Percentiles rank a stretch among this genome's conserved stretches.
Conservation (phyloP, 2,329 filamentous ascomycete species). For the Dothideomycetidae sp. region DNA sequence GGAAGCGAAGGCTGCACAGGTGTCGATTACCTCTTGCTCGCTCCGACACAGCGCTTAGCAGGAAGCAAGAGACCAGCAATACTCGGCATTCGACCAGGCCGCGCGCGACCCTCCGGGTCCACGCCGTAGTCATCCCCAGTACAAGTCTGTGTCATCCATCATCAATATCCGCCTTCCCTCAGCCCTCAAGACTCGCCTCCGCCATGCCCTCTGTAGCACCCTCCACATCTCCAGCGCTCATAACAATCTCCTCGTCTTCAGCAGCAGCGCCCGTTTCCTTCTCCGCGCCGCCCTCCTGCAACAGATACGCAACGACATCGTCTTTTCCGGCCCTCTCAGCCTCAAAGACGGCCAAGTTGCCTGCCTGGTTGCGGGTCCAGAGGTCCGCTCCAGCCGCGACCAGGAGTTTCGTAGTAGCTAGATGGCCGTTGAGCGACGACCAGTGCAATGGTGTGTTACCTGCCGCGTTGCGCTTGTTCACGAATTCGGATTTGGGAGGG, state of each 20-base stretch:
- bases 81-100: too few species aligned
- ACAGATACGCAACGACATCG: slow-evolving; percentile 34
- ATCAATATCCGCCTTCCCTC: too few species aligned
- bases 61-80: too few species aligned
- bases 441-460: slow-evolving; percentile 91
- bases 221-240: slow-evolving; percentile 8
- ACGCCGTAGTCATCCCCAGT: too few species aligned
- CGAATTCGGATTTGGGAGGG: slow-evolving; percentile 27
- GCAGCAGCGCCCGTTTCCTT: slow-evolving; percentile 17
- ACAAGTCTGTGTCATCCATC: too few species aligned
- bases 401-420: slow-evolving; percentile 64
- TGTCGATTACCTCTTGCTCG: too few species aligned
- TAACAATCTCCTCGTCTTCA: slow-evolving; percentile 11
- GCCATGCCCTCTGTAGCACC: slow-evolving; percentile 5
- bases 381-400: slow-evolving; percentile 65
- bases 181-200: slow-evolving; percentile 1
- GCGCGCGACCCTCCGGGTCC: too few species aligned
- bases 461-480: slow-evolving; percentile 59
- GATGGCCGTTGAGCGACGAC: slow-evolving; percentile 79
- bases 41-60: too few species aligned
- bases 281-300: slow-evolving; percentile 31
- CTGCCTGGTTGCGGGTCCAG: slow-evolving; percentile 64
- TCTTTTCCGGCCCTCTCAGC: slow-evolving; percentile 35
- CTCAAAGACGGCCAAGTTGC: slow-evolving; percentile 48
- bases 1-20: too few species aligned